Conservation (phyloP, 768 basidiomycete genomes). For the Lyophyllum semitale region DNA sequence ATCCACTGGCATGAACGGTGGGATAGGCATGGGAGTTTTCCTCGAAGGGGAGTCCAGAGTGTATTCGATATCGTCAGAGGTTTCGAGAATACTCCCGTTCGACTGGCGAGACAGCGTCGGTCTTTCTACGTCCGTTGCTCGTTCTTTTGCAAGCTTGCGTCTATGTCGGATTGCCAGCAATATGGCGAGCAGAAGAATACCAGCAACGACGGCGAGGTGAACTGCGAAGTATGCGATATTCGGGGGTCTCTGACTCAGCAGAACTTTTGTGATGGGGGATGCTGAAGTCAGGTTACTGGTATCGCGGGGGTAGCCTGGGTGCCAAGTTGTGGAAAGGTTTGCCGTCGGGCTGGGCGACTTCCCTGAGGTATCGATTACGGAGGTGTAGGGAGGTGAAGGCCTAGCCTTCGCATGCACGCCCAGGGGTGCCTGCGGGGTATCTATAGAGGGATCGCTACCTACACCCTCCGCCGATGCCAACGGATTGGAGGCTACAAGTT, state of each 20-base stretch:
- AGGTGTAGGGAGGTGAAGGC: neutral
- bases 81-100: constrained; percentile 18
- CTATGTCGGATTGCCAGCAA: constrained; percentile 28
- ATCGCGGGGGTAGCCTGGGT: neutral
- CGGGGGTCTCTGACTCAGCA: constrained; percentile 25
- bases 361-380: neutral
- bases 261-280: constrained; percentile 12
- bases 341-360: neutral
- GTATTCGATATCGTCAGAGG: constrained; percentile 20
- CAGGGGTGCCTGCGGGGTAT: neutral
- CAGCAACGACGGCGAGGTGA: constrained; percentile 33
- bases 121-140: constrained; percentile 19
- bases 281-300: constrained; percentile 1
- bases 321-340: neutral
- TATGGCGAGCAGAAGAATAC: constrained; percentile 29
- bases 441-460: neutral
- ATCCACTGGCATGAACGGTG: constrained; percentile 22
- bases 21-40: constrained; percentile 15
- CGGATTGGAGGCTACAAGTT: neutral
- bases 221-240: constrained; percentile 33
- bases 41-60: constrained; percentile 19
- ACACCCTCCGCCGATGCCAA: neutral
- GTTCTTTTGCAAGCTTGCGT: constrained; percentile 22
- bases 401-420: neutral
- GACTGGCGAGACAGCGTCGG: constrained; percentile 15